Evolutionary conservation across 2,329 filamentous ascomycete genomes (phyloP).

Genomic region (Dactylellina leptospora): DNA sequence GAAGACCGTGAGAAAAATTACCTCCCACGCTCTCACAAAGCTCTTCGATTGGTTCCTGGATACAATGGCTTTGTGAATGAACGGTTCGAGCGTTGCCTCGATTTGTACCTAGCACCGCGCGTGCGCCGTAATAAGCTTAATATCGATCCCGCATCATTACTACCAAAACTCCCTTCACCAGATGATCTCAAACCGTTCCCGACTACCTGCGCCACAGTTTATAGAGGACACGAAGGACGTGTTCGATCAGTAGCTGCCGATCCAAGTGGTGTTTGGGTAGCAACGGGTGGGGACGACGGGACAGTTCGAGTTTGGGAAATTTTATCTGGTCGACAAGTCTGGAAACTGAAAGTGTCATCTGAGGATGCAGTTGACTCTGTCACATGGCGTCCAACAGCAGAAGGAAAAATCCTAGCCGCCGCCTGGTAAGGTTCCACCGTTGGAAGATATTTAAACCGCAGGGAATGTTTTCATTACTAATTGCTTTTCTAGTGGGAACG

Average conservation of each 20-base stretch:
- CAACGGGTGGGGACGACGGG: slow-evolving; percentile 93
- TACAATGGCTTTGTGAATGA: slow-evolving; percentile 93
- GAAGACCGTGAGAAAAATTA: slow-evolving; percentile 93
- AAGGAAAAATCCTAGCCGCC: slow-evolving; percentile 81
- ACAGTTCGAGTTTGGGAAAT: slow-evolving; percentile 91
- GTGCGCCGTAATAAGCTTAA: slow-evolving; percentile 93
- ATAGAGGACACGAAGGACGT: slow-evolving; percentile 85
- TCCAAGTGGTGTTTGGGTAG: slow-evolving; percentile 83
- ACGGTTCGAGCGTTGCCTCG: slow-evolving; percentile 92
- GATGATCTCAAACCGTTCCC: slow-evolving; percentile 96
- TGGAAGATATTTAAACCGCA: too few species aligned
- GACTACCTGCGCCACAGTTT: slow-evolving; percentile 85
- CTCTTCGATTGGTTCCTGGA: slow-evolving; percentile 88
- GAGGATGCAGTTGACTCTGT: slow-evolving; percentile 85
- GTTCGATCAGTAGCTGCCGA: slow-evolving; percentile 87
- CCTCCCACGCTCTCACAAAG: slow-evolving; percentile 80
- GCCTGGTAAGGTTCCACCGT: slow-evolving; percentile 65
- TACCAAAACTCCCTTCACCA: slow-evolving; percentile 91
- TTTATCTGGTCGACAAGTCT: slow-evolving; percentile 83
- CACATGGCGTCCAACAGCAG: slow-evolving; percentile 85
- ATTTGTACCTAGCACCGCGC: slow-evolving; percentile 92
- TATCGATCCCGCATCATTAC: slow-evolving; percentile 90
- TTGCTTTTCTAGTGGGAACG: slow-evolving; percentile 69
- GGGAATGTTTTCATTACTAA: slow-evolving; percentile 35
- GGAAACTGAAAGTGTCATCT: slow-evolving; percentile 77